Base-by-base conservation (phyloP, 164 flowering plant species). In the Buxus sempervirens region DNA sequence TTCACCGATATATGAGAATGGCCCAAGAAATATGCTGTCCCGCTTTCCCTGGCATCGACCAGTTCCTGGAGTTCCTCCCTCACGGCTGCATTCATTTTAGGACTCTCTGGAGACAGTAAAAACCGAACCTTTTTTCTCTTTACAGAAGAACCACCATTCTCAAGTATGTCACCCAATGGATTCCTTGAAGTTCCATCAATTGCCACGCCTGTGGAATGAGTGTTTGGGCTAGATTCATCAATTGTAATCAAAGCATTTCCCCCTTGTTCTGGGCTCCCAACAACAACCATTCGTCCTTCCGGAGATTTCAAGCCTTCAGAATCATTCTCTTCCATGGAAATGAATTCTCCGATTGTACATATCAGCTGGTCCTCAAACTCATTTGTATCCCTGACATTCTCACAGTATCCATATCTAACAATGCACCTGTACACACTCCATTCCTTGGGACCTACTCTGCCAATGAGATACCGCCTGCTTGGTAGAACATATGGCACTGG, bases 371-470 rank as follows among this genome's bases (percentile, higher is more conserved):
- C 86, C 78, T 89, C 95, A 48, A 89, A 87, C 66, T 83, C 82
- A 28, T 78, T 81, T 1, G 79, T 76, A 63, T 87, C 87, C 48
- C 78, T 64, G 0, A 77, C 28, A 14, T 10, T 66, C 53, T 87
- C 91, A 53, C 82, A 70, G 55, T 87, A 89, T 1, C 96, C 96
- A 68, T 85, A 81, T 41, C 91, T 75, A 21, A 87, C 91, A 70
- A 86, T 79, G 77, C 97, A 91, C 13, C 91, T 75, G 55, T 79
- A 87, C 2, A 85, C 77, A 54, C 70, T 73, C 65, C 72, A 79
- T 12, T 87, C 88, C 62, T 74, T 81, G 8, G 80, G 75, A 13
- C 94, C 89, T 6, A 86, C 76, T 64, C 94, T 69, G 28, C 91
- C 87, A 13, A 87, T 76, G 27, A 89, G 81, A 74, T 77, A 84